Conservation (phyloP, 768 basidiomycete species). For the Tricholoma sp. region DNA sequence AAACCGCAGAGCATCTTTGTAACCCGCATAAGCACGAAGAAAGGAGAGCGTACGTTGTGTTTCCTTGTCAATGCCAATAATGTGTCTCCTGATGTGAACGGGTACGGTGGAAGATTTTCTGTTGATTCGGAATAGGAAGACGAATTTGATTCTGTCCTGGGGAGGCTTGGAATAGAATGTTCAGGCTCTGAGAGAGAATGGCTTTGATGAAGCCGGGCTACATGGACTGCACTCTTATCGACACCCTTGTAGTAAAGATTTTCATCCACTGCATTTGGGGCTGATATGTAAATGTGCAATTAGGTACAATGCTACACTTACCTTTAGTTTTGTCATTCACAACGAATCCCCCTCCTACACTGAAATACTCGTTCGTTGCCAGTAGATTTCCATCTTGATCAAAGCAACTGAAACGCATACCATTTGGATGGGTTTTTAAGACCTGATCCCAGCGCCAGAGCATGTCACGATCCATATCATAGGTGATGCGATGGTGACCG, state of each 20-base stretch:
- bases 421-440: conserved; percentile 87
- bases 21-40: background rate
- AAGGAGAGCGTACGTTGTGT: conserved; percentile 62
- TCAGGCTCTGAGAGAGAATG: conserved; percentile 40
- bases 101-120: conserved; percentile 69
- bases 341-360: conserved; percentile 92
- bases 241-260: conserved; percentile 94
- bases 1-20: background rate
- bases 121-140: background rate
- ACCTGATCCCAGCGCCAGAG: conserved; percentile 88
- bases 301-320: conserved; percentile 18
- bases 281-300: background rate
- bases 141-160: background rate
- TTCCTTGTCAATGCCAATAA: conserved; percentile 70
- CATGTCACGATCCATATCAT: conserved; percentile 90
- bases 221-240: conserved; percentile 75
- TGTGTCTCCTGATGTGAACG: conserved; percentile 73
- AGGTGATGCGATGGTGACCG: conserved; percentile 72
- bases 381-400: conserved; percentile 76
- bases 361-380: conserved; percentile 94
- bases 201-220: conserved; percentile 68
- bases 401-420: conserved; percentile 90
- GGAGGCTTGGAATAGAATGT: background rate
- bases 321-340: conserved; percentile 94
- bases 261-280: conserved; percentile 61